phyloP scores from a whole-genome alignment of 163 green algal genomes.

The Chloromonas sp. region DNA sequence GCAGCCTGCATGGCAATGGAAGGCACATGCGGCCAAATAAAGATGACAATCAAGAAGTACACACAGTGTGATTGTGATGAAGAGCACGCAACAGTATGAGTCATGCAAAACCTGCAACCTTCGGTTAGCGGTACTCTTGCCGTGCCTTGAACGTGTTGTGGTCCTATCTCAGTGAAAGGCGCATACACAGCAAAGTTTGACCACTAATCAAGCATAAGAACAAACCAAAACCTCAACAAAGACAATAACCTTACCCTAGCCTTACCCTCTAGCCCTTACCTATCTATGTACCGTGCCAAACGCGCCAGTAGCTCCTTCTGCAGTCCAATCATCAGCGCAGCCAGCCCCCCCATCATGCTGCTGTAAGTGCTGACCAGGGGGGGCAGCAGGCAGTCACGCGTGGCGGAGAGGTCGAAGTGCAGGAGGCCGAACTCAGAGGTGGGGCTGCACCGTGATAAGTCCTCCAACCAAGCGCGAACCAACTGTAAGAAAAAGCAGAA shows the following conservation, averaged over 20 bases:
- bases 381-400: constrained; percentile 5
- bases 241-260: background rate
- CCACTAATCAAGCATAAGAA: background rate
- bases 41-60: too few species aligned
- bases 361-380: background rate
- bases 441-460: background rate
- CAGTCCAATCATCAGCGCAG: constrained; percentile 17
- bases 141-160: too few species aligned
- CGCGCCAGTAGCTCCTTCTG: constrained; percentile 20
- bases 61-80: too few species aligned
- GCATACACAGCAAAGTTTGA: too few species aligned
- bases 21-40: background rate
- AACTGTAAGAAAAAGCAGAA: background rate
- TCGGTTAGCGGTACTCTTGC: too few species aligned
- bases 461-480: background rate
- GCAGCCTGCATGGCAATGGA: constrained; percentile 1
- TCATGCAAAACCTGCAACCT: too few species aligned
- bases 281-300: constrained; percentile 15
- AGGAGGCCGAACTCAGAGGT: constrained; percentile 1
- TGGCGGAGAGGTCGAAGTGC: constrained; percentile 20
- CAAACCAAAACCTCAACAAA: background rate
- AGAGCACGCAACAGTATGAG: too few species aligned
- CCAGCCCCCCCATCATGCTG: constrained; percentile 5
- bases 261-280: background rate
- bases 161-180: too few species aligned